phyloP scores from a whole-genome alignment of 768 basidiomycete species.

The Fomitopsis pulvina region DNA sequence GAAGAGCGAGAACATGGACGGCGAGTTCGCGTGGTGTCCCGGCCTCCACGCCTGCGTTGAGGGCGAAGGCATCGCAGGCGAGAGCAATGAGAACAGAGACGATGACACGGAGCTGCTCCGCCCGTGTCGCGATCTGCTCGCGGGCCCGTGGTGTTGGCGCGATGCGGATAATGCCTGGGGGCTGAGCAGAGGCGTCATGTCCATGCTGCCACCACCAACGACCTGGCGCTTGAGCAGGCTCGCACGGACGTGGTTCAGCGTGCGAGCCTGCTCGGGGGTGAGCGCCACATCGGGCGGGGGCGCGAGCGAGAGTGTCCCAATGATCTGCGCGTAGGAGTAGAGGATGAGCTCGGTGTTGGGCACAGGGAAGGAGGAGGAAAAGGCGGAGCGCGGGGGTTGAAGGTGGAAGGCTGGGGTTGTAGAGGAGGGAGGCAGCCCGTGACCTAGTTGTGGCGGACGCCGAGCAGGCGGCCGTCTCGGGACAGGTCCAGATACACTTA shows the following conservation, averaged over 20 bases:
- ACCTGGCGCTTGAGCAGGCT: slow-evolving; percentile 39
- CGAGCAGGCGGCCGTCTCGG: slow-evolving; percentile 14
- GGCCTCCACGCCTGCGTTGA: slow-evolving; percentile 10
- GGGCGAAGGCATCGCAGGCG: slow-evolving; percentile 13
- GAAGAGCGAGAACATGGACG: slow-evolving; percentile 17
- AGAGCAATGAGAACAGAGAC: slow-evolving; percentile 36
- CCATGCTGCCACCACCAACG: slow-evolving; percentile 77
- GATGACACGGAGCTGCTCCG: slow-evolving; percentile 48
- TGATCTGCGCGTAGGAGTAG: slow-evolving; percentile 80
- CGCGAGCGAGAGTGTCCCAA: slow-evolving; percentile 57
- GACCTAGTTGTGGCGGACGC: slow-evolving; percentile 36
- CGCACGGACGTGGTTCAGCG: slow-evolving; percentile 41
- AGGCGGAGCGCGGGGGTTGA: slow-evolving; percentile 31
- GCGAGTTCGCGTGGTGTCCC: slow-evolving; percentile 17
- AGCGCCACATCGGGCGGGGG: slow-evolving; percentile 36
- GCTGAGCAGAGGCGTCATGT: slow-evolving; percentile 50
- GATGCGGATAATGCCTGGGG: slow-evolving; percentile 8
- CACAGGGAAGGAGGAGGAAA: slow-evolving; percentile 35
- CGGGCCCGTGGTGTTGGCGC: neutral
- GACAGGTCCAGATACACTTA: slow-evolving; percentile 19
- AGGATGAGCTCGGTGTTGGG: slow-evolving; percentile 64
- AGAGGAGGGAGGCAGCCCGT: slow-evolving; percentile 24
- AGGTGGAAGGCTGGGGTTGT: slow-evolving; percentile 13
- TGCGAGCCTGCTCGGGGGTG: slow-evolving; percentile 38
- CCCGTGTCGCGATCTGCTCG: slow-evolving; percentile 27